A percentile compares a stretch with the other conserved stretches of the same genome.
Conservation (phyloP, 1,284 basidiomycete genomes). For the Cutaneotrichosporon sp. region DNA sequence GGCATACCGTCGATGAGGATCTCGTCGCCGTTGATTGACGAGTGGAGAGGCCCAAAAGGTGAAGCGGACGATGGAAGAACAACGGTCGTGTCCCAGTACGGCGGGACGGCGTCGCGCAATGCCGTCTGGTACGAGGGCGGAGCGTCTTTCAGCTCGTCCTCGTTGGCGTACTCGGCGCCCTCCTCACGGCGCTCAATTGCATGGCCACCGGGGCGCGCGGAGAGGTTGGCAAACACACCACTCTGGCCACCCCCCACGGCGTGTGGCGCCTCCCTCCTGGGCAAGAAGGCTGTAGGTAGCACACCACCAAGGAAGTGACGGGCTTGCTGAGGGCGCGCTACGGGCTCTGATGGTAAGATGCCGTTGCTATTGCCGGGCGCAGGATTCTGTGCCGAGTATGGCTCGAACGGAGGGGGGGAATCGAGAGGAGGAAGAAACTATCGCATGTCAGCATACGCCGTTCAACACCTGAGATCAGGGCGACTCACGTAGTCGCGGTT, state of each 20-base stretch:
- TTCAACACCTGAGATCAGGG: not conserved
- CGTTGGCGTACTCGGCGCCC: slow-evolving; percentile 65
- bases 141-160: slow-evolving; percentile 74
- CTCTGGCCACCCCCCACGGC: slow-evolving; percentile 71
- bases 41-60: slow-evolving; percentile 54
- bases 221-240: slow-evolving; percentile 94
- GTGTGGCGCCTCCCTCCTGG: slow-evolving; percentile 44
- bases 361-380: slow-evolving; percentile 80
- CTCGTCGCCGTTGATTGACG: slow-evolving; percentile 56
- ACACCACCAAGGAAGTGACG: slow-evolving; percentile 68
- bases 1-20: slow-evolving; percentile 61
- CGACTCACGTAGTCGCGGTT: slow-evolving; percentile 68
- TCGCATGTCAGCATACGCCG: not conserved
- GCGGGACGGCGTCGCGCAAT: slow-evolving; percentile 84
- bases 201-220: slow-evolving; percentile 74
- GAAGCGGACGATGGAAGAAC: slow-evolving; percentile 60
- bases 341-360: slow-evolving; percentile 61
- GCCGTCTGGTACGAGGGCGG: slow-evolving; percentile 90
- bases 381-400: slow-evolving; percentile 62
- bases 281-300: slow-evolving; percentile 72
- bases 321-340: slow-evolving; percentile 55
- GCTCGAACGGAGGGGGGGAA: slow-evolving; percentile 69
- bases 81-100: slow-evolving; percentile 96
- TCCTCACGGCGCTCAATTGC: slow-evolving; percentile 60
- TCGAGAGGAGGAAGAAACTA: slow-evolving; percentile 65